Conservation (phyloP, 352 stramenopile species). For the Lagenidium sp. region DNA sequence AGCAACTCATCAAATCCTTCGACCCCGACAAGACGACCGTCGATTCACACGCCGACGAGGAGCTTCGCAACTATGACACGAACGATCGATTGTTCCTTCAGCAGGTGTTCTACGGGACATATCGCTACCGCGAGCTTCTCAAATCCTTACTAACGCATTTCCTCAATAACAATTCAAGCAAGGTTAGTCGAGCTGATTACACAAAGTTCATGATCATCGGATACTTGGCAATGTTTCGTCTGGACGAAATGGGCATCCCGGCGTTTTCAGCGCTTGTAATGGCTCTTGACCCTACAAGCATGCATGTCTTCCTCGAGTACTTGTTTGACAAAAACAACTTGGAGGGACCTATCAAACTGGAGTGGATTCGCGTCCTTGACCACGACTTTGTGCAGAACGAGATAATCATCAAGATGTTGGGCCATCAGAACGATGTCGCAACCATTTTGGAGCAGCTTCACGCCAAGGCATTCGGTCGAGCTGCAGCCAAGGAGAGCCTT, state of each 20-base stretch:
- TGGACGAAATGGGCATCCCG: slow-evolving; percentile 73
- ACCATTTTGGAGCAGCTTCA: slow-evolving; percentile 44
- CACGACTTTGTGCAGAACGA: slow-evolving; percentile 74
- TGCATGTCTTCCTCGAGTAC: slow-evolving; percentile 82
- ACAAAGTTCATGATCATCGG: slow-evolving; percentile 88
- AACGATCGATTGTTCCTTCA: slow-evolving; percentile 68
- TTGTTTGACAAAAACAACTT: slow-evolving; percentile 68
- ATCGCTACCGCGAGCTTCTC: slow-evolving; percentile 82
- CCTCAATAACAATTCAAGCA: slow-evolving; percentile 66
- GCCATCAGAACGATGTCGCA: slow-evolving; percentile 23
- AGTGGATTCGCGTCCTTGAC: slow-evolving; percentile 83
- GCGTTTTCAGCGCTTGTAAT: slow-evolving; percentile 55
- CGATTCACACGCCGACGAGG: slow-evolving; percentile 66
- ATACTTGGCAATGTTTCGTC: slow-evolving; percentile 85
- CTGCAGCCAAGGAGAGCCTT: slow-evolving; percentile 28
- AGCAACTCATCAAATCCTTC: slow-evolving; percentile 72
- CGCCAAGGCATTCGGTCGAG: slow-evolving; percentile 53
- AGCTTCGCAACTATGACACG: slow-evolving; percentile 26
- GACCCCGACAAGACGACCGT: slow-evolving; percentile 63
- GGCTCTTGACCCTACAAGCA: slow-evolving; percentile 72
- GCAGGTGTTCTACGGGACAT: slow-evolving; percentile 87
- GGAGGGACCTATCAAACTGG: slow-evolving; percentile 49
- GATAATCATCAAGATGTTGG: slow-evolving; percentile 57
- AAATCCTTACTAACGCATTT: slow-evolving; percentile 76
- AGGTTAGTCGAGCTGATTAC: slow-evolving; percentile 79